Evolutionary conservation across 257 asterid species (phyloP).

Genomic region (Penstemon barbatus): DNA sequence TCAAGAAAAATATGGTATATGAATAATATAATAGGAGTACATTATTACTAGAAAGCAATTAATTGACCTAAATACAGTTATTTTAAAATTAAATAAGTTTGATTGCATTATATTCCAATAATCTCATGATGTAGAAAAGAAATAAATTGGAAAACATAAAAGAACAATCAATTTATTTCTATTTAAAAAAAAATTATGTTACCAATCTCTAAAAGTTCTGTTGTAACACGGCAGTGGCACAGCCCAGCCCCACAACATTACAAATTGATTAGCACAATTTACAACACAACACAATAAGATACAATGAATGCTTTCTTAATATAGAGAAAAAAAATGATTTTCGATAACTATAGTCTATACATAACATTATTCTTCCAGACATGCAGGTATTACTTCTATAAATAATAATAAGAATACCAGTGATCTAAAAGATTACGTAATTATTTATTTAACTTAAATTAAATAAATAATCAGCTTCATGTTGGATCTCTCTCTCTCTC

Average conservation of each 20-base stretch:
- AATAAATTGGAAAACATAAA: background rate
- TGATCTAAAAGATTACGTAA: too few relatives aligned
- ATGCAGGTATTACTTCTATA: background rate
- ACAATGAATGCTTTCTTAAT: constrained; percentile 16
- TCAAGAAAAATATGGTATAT: too few relatives aligned
- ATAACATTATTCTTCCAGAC: background rate
- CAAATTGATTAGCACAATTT: background rate
- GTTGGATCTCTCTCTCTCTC: constrained; percentile 27
- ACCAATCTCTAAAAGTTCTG: background rate
- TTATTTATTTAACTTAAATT: background rate
- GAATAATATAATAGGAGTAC: too few relatives aligned
- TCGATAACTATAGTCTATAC: background rate
- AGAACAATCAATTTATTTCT: background rate
- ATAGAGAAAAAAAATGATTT: background rate
- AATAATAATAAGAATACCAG: too few relatives aligned
- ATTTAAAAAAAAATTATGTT: background rate
- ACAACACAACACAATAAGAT: background rate
- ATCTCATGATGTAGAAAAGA: background rate
- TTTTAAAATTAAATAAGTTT: too few relatives aligned
- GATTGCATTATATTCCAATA: background rate
- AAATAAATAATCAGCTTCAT: constrained; percentile 20
- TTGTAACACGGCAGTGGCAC: constrained; percentile 26
- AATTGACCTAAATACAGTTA: too few relatives aligned
- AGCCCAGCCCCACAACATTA: constrained; percentile 11
- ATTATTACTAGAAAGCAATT: too few relatives aligned